phyloP scores from a whole-genome alignment of 2,329 filamentous ascomycete genomes.

The Fusarium globosum region DNA sequence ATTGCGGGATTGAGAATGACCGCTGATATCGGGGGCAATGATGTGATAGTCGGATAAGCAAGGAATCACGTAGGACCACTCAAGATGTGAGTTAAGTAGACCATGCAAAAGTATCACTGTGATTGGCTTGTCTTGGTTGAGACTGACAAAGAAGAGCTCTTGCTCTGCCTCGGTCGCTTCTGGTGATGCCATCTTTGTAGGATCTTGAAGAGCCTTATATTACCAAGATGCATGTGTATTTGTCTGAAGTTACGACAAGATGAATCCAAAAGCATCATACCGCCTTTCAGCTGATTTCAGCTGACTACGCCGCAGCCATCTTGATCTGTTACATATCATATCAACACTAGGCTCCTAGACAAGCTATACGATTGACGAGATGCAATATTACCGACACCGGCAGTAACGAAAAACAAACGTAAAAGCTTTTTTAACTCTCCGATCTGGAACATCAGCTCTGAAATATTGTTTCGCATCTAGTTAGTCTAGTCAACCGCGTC shows the following conservation, averaged over 20 bases:
- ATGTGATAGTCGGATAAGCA: slow-evolving; percentile 53
- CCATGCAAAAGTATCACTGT: slow-evolving; percentile 50
- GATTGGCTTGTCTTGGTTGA: slow-evolving; percentile 44
- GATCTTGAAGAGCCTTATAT: neutral
- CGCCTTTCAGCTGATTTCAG: neutral
- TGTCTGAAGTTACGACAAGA: neutral
- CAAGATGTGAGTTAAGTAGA: slow-evolving; percentile 49
- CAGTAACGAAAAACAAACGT: neutral
- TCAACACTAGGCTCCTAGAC: neutral
- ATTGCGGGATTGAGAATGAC: slow-evolving; percentile 52
- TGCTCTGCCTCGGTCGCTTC: neutral
- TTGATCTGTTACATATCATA: neutral
- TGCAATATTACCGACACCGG: neutral
- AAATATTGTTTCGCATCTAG: neutral
- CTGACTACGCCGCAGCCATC: neutral
- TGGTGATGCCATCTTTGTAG: slow-evolving; percentile 7
- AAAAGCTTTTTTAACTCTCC: neutral
- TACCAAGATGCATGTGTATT: neutral
- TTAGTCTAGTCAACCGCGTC: neutral
- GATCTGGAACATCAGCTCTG: neutral
- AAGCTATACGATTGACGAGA: slow-evolving; percentile 1
- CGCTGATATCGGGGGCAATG: slow-evolving; percentile 53
- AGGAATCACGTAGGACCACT: slow-evolving; percentile 50
- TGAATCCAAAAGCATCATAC: neutral
- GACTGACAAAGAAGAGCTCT: slow-evolving; percentile 44